Evolutionary conservation across 225 moss, liverwort and hornwort genomes (phyloP).

Genomic region (Marchantia polymorpha): DNA sequence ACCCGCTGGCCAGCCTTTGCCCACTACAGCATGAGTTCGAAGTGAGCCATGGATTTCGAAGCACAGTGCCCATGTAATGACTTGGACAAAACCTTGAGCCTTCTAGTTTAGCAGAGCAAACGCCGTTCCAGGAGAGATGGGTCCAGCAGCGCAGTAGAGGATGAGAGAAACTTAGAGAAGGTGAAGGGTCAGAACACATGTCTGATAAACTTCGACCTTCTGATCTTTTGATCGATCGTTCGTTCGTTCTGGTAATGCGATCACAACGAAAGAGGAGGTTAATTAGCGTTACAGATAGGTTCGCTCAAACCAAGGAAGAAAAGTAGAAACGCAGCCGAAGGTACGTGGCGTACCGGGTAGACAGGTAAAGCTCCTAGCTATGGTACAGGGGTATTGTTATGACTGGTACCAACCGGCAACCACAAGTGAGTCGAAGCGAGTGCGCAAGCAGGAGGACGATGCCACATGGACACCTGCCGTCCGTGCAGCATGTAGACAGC

Average conservation of each 20-base stretch:
- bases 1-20: too few species aligned
- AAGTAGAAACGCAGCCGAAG: neutral
- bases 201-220: neutral
- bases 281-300: conserved; percentile 3
- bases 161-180: neutral
- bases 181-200: neutral
- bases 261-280: neutral
- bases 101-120: too few species aligned
- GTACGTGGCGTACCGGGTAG: conserved; percentile 7
- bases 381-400: neutral
- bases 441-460: neutral
- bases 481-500: conserved; percentile 5
- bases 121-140: too few species aligned
- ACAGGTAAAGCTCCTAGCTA: neutral
- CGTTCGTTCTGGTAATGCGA: too few species aligned
- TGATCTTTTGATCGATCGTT: neutral
- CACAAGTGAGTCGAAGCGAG: neutral
- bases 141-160: neutral
- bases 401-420: conserved; percentile 15
- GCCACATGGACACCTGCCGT: conserved; percentile 18
- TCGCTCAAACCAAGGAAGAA: neutral
- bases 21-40: too few species aligned
- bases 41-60: too few species aligned
- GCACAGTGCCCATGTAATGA: too few species aligned
- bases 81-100: too few species aligned